These are phyloP conservation scores for Corniculantispora saksenae DNA, from an alignment of 2,329 filamentous ascomycete genomes.

Conservation along the genomic window DNA sequence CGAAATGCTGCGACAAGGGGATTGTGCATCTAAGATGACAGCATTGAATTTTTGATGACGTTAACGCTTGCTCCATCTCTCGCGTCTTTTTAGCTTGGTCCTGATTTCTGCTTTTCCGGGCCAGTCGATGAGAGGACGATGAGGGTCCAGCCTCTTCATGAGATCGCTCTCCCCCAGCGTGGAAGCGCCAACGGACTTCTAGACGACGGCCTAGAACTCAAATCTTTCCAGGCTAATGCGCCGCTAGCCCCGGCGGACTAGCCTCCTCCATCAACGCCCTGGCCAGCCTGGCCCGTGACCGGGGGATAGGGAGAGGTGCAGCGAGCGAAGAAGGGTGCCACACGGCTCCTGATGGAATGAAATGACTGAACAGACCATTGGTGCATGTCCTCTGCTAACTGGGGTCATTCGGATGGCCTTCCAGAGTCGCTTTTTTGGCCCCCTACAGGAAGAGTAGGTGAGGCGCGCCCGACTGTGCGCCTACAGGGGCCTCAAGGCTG, in stretches of 20 bases:
- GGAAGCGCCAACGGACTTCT: constrained; percentile 10
- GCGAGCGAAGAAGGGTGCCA: background rate
- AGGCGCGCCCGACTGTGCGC: background rate
- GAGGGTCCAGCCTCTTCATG: background rate
- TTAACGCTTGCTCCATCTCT: background rate
- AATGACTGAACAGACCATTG: background rate
- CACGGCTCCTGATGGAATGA: background rate
- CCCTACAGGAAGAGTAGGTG: constrained; percentile 1
- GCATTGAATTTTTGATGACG: background rate
- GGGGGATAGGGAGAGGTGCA: background rate
- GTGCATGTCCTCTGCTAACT: background rate
- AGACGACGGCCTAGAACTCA: constrained; percentile 14
- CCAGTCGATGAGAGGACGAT: no score
- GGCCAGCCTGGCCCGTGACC: background rate
- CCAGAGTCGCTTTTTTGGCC: constrained; percentile 11
- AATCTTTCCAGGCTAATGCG: background rate
- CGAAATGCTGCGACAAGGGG: background rate
- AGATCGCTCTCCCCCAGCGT: background rate
- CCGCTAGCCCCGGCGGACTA: constrained; percentile 1
- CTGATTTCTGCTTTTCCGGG: background rate
- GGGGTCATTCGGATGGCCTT: background rate
- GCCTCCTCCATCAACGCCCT: background rate
- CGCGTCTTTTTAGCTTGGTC: background rate
- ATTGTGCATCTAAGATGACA: background rate
- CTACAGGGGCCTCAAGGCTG: background rate